Evolutionary conservation across 768 basidiomycete genomes (phyloP).

Genomic region (Filobasidium floriforme): DNA sequence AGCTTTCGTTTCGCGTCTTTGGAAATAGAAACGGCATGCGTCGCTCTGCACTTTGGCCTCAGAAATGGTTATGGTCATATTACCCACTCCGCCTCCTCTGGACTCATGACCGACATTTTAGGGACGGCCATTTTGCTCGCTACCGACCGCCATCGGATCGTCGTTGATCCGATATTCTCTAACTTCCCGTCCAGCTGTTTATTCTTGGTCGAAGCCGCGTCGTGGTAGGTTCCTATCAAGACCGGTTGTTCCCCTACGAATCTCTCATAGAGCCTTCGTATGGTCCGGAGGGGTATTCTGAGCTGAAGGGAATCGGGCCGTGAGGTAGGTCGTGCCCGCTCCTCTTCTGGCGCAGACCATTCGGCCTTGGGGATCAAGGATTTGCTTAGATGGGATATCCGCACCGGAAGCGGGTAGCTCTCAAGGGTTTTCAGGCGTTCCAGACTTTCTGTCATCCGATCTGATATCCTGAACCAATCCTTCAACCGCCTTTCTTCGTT

Average conservation of each 20-base stretch:
- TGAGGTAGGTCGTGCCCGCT: neutral
- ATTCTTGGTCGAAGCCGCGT: neutral
- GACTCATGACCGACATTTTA: too few relatives aligned
- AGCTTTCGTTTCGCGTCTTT: too few relatives aligned
- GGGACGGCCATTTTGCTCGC: too few relatives aligned
- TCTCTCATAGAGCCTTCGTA: neutral
- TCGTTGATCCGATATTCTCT: too few relatives aligned
- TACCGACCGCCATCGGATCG: too few relatives aligned
- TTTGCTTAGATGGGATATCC: neutral
- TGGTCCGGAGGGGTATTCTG: neutral
- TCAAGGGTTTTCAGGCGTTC: neutral
- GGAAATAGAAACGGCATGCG: too few relatives aligned
- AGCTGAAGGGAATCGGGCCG: neutral
- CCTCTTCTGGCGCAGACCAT: neutral
- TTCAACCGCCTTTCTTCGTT: neutral
- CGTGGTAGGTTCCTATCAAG: neutral
- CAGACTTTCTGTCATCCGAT: neutral
- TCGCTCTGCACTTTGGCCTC: too few relatives aligned
- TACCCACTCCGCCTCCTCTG: too few relatives aligned
- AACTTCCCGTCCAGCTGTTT: neutral
- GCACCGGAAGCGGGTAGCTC: neutral
- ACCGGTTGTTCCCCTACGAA: neutral
- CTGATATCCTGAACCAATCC: neutral
- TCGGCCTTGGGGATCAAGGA: neutral
- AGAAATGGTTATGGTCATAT: too few relatives aligned